Conservation (phyloP, 768 basidiomycete species). For the Russula lepida region DNA sequence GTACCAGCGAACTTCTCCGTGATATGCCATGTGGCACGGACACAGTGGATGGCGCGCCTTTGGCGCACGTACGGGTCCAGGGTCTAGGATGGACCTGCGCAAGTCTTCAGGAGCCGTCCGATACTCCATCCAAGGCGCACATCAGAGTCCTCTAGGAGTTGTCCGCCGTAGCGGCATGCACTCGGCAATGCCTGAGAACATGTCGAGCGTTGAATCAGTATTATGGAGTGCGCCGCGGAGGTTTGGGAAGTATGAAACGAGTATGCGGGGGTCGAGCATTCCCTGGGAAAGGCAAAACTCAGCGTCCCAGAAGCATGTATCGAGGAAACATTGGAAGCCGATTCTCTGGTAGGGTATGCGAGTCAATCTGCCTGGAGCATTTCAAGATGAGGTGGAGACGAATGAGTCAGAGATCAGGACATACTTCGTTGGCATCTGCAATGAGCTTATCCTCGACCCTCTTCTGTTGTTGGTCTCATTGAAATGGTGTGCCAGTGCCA, state of each 20-base stretch:
- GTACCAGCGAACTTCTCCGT: conserved; percentile 11
- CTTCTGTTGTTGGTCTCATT: too few species aligned
- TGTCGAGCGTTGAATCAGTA: conserved; percentile 47
- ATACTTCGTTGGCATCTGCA: too few species aligned
- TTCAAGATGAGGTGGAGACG: neutral
- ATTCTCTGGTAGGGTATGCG: conserved; percentile 73
- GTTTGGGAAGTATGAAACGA: conserved; percentile 72
- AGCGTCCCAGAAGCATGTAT: conserved; percentile 79
- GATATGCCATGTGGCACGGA: conserved; percentile 8
- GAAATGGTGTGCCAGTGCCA: too few species aligned
- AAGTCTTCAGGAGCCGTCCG: conserved; percentile 13
- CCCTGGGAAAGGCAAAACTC: conserved; percentile 70
- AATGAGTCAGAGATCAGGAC: too few species aligned
- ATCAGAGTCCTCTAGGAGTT: conserved; percentile 7
- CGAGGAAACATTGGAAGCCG: conserved; percentile 68
- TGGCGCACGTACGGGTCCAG: neutral
- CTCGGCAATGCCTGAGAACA: conserved; percentile 69
- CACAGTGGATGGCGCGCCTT: conserved; percentile 3
- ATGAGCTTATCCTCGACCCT: too few species aligned
- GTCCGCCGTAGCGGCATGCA: conserved; percentile 64
- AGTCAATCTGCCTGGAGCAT: conserved; percentile 51
- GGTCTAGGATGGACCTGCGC: neutral
- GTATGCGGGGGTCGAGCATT: conserved; percentile 70
- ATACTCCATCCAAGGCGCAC: conserved; percentile 17
- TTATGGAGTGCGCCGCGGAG: conserved; percentile 59